phyloP scores from a whole-genome alignment of 1,139 yeast genomes.

The Diutina neorugosa region DNA sequence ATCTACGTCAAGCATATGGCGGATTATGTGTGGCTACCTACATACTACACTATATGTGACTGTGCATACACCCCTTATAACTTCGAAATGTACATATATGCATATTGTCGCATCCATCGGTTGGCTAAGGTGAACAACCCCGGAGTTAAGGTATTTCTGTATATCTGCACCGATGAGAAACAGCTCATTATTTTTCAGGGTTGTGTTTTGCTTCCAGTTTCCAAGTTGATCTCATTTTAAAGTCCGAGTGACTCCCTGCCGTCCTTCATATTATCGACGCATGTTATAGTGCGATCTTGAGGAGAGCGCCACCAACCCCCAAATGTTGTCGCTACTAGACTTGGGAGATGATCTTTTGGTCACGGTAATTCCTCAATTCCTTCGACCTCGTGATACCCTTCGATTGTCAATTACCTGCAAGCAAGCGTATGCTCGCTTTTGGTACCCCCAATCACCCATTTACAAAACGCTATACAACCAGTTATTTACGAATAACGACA shows the following conservation, averaged over 20 bases:
- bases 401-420: conserved; percentile 34
- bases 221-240: too few relatives aligned
- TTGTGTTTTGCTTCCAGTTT: too few relatives aligned
- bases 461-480: conserved; percentile 15
- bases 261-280: not conserved
- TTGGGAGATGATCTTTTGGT: conserved; percentile 36
- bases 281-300: not conserved
- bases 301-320: not conserved
- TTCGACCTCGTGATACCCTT: conserved; percentile 35
- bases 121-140: not conserved
- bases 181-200: too few relatives aligned
- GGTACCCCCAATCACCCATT: not conserved
- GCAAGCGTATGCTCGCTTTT: not conserved
- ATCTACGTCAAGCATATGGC: not conserved
- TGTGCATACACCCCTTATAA: not conserved
- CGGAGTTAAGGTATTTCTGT: not conserved
- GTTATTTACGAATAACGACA: conserved; percentile 15
- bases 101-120: not conserved
- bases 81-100: not conserved
- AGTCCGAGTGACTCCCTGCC: not conserved
- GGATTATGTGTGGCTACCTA: not conserved
- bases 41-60: not conserved
- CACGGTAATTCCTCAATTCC: conserved; percentile 21
- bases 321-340: conserved; percentile 10
- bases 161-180: too few relatives aligned